Conservation (phyloP, 2,329 filamentous ascomycete genomes). For the Drechslerella dactyloides region DNA sequence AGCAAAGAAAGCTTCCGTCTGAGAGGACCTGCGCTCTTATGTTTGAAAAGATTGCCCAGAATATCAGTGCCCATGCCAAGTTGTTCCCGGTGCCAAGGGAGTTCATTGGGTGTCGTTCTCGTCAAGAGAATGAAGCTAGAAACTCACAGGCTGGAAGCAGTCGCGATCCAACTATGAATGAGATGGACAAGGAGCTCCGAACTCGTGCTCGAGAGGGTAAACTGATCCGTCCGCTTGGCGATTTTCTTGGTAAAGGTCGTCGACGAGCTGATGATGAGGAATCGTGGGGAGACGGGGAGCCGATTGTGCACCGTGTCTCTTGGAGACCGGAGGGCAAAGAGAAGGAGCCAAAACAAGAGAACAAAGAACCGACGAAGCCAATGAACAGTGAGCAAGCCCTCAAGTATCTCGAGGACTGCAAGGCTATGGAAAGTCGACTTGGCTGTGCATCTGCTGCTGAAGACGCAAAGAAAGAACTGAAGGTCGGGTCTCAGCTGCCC, state of each 20-base stretch:
- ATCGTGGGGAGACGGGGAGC: conserved; percentile 29
- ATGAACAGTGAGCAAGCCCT: conserved; percentile 15
- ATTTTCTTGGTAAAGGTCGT: not conserved
- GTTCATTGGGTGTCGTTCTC: conserved; percentile 2
- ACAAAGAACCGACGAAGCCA: not conserved
- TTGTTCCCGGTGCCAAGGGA: conserved; percentile 4
- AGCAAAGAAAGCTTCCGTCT: not conserved
- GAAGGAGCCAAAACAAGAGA: not conserved
- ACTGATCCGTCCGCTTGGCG: not conserved
- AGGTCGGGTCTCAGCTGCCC: not conserved
- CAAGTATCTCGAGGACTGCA: conserved; percentile 7
- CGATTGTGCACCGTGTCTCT: conserved; percentile 14
- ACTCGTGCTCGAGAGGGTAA: not conserved
- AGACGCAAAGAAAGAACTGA: not conserved
- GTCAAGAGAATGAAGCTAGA: conserved; percentile 4
- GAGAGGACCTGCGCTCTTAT: conserved; percentile 6
- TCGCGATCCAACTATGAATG: not conserved
- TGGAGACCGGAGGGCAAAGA: not conserved
- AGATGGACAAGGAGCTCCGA: not conserved
- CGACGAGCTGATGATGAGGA: conserved; percentile 2
- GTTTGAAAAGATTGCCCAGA: not conserved
- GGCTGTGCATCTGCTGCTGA: not conserved
- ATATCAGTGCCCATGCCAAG: conserved; percentile 8
- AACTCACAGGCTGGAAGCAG: not conserved
- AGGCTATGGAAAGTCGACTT: not conserved